Conservation (phyloP, 495 filamentous ascomycete species). For the Amorphotheca resinae region DNA sequence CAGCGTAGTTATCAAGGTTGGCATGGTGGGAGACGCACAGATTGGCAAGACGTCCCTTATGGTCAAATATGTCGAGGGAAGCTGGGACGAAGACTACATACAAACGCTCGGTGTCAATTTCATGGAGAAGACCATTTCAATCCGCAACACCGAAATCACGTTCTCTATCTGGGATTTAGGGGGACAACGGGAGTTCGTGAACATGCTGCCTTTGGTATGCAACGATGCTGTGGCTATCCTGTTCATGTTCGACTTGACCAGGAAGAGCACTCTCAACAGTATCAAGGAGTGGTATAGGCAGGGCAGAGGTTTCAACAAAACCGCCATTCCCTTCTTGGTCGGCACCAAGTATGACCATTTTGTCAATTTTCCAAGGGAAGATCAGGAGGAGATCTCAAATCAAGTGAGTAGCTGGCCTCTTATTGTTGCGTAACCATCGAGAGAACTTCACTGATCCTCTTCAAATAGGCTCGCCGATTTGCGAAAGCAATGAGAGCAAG, state of each 20-base stretch:
- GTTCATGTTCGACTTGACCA: constrained; percentile 98
- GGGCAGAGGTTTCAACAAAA: constrained; percentile 97
- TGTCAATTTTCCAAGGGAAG: constrained; percentile 92
- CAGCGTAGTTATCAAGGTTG: constrained; percentile 92
- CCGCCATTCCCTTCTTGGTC: constrained; percentile 90
- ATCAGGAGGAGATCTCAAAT: constrained; percentile 95
- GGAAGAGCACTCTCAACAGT: constrained; percentile 95
- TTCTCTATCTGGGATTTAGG: constrained; percentile 99
- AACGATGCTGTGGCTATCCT: constrained; percentile 97
- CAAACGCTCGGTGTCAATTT: constrained; percentile 98
- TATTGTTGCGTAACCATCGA: background rate
- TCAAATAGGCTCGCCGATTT: constrained; percentile 71
- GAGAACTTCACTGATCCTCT: background rate
- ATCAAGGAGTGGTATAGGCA: constrained; percentile 99
- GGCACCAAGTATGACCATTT: constrained; percentile 99
- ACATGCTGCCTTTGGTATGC: constrained; percentile 97
- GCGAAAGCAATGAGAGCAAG: constrained; percentile 96
- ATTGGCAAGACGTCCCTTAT: constrained; percentile 98
- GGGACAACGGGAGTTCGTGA: constrained; percentile 96
- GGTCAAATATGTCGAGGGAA: constrained; percentile 99
- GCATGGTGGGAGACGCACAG: constrained; percentile 98
- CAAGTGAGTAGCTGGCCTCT: constrained; percentile 44
- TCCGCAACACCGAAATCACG: constrained; percentile 98
- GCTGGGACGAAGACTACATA: constrained; percentile 99
- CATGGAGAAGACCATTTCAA: constrained; percentile 99